Base-by-base conservation (phyloP, 805 yeast genomes). In the Myxozyma lipomycoides region DNA sequence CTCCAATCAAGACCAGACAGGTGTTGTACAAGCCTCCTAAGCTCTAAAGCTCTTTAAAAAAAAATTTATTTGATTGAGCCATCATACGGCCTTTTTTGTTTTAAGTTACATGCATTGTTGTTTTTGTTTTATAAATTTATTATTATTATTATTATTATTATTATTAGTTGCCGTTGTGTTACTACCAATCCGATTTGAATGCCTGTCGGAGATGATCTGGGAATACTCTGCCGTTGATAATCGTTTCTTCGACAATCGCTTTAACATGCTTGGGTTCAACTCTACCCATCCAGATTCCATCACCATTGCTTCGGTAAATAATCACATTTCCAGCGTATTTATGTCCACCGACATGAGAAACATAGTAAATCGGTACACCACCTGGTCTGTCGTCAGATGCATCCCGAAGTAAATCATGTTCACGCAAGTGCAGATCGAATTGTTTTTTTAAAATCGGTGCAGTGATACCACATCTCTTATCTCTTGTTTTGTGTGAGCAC, bases 281-380 rank as follows among this genome's bases (percentile, higher is more conserved):
- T 54, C 91, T 76, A 0, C 95, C 98, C 64, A 87, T 71, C 97
- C 97, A 89, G 25, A 89, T 78, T 51, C 83, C 81, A 58, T 86
- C 85, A 4, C 93, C 95, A 9, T 78, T 70, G 56, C 76, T 81
- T 57, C 81, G 70, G 64, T 88, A 89, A 15, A 91, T 78, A 45
- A 88, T 75, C 2, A 87, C 85, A 66, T 91, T 91, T 1, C 97
- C 97, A 1, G 93, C 88, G 68, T 74, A 93, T 67, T 93, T 93
- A 69, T 91, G 98, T 3, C 98, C 98, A 4, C 98, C 98, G 24
- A 91, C 85, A 67, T 91, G 98, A 62, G 86, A 89, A 26, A 85
- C 77, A 60, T 67, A 89, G 1, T 77, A 72, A 1, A 89, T 87
- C 4, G 72, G 70, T 1, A 84, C 86, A 4, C 97, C 98, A 28